Evolutionary conservation across 2,329 filamentous ascomycete species (phyloP), one percentile per base, ranked within the genome.

Genomic region (Hawksworthiomyces lignivorus): DNA sequence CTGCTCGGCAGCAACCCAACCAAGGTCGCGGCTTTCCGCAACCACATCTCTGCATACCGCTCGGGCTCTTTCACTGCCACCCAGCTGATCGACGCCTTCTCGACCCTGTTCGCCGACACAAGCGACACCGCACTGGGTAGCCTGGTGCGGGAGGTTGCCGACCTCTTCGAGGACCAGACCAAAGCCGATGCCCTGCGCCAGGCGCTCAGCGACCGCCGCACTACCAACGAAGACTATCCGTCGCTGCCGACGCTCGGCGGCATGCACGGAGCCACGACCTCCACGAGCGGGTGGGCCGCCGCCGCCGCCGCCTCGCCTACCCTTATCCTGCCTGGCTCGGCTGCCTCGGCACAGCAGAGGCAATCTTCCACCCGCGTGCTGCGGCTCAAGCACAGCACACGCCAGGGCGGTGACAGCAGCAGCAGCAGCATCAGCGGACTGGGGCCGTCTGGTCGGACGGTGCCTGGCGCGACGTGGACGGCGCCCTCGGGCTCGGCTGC

Each of bases 201-300:
- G 54, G 87, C 89, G 1, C 96, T 90, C 88, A 87, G 87, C 52
- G 86, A 95, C 62, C 96, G 90, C 87, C 86, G 87, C 35, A 88
- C 88, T 28, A 92, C 94, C 63, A 94, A 94, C 51, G 89, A 96
- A 62, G 89, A 96, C 59, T 97, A 96, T 52, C 90, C 90, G 1
- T 87, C 85, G 2, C 69, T 97, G 1, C 89, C 90, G 1, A 83
- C 84, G 0, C 73, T 86, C 1, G 75, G 76, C 41, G 82, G 83
- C 38, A 77, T 82, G 62, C 72, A 80, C 28, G 80, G 81, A 20
- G 72, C 68, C 4, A 73, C 74, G 0, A 73, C 73, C 0, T 64
- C 70, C 8, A 73, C 64, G 9, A 73, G 67, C 43, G 75, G 75
- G 45, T 77, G 83, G 79, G 79, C 61, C 49, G 67, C 58, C 32